Conservation (phyloP, 441 rosid genomes). For the Syzygium syzygioides region DNA sequence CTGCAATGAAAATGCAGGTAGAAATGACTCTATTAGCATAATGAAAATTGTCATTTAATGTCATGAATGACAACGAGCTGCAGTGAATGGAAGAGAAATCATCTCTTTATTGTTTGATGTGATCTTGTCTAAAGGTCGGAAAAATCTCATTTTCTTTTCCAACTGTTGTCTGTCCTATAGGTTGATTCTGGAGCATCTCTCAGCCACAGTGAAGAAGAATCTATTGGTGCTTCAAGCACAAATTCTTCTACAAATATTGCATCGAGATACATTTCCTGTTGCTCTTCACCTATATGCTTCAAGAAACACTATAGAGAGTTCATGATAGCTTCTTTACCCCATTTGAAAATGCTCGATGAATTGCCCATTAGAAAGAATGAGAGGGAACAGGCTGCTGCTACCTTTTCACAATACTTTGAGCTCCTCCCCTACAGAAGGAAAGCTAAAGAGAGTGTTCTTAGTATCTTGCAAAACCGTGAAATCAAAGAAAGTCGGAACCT, state of each 20-base stretch:
- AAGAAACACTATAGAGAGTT: slow-evolving; percentile 83
- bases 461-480: slow-evolving; percentile 69
- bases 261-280: slow-evolving; percentile 47
- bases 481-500: slow-evolving; percentile 31
- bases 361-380: slow-evolving; percentile 63
- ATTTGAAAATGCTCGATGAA: slow-evolving; percentile 68
- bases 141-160: slow-evolving; percentile 1
- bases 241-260: slow-evolving; percentile 32
- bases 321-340: slow-evolving; percentile 74
- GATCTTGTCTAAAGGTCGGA: neutral
- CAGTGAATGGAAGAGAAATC: neutral
- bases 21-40: neutral
- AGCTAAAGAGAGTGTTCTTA: slow-evolving; percentile 61
- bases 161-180: slow-evolving; percentile 30
- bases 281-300: slow-evolving; percentile 85
- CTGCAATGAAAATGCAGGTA: neutral
- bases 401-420: slow-evolving; percentile 63
- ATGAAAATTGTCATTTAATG: neutral
- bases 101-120: neutral
- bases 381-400: slow-evolving; percentile 52
- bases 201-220: slow-evolving; percentile 36
- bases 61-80: neutral
- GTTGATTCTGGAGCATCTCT: slow-evolving; percentile 24
- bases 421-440: slow-evolving; percentile 65
- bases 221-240: slow-evolving; percentile 21